Percentiles rank a stretch among this genome's conserved stretches.
Evolutionary conservation across 148 eudicot genomes (phyloP).

Genomic region (Amaranthus palmeri): DNA sequence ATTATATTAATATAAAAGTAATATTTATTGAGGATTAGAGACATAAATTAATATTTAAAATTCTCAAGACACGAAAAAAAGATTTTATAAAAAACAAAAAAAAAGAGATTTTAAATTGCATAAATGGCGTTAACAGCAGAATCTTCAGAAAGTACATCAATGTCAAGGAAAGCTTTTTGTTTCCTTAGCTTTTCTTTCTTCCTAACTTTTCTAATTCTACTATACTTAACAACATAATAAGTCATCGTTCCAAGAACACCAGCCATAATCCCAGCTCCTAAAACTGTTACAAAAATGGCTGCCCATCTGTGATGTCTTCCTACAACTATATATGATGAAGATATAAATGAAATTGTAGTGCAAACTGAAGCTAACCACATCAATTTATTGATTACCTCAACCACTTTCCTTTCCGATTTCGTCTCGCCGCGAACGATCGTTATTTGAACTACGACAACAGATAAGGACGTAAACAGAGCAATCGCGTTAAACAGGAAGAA

Average conservation of each 20-base stretch:
- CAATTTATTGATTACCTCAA: constrained; percentile 66
- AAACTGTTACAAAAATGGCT: constrained; percentile 42
- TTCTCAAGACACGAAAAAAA: no score
- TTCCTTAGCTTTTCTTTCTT: constrained; percentile 32
- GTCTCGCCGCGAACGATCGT: constrained; percentile 68
- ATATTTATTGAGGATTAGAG: no score
- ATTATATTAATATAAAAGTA: no score
- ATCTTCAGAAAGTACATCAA: constrained; percentile 42
- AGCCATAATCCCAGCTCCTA: constrained; percentile 47
- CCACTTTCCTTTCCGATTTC: constrained; percentile 57
- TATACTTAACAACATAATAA: constrained; percentile 58
- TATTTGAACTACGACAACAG: constrained; percentile 73
- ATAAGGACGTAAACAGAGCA: constrained; percentile 57
- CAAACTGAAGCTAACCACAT: constrained; percentile 82
- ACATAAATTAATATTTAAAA: no score
- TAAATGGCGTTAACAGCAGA: constrained; percentile 54
- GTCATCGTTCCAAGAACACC: constrained; percentile 64
- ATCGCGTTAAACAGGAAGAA: constrained; percentile 61
- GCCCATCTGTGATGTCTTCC: constrained; percentile 53
- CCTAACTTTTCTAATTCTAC: constrained; percentile 43
- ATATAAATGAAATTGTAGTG: constrained; percentile 56
- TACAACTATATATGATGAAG: constrained; percentile 60
- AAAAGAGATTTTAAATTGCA: constrained; percentile 40
- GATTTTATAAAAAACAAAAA: no score
- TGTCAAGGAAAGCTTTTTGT: constrained; percentile 16